Evolutionary conservation across 768 basidiomycete genomes (phyloP), one percentile per base, ranked within the genome.

Genomic region (Dendrothele bispora): DNA sequence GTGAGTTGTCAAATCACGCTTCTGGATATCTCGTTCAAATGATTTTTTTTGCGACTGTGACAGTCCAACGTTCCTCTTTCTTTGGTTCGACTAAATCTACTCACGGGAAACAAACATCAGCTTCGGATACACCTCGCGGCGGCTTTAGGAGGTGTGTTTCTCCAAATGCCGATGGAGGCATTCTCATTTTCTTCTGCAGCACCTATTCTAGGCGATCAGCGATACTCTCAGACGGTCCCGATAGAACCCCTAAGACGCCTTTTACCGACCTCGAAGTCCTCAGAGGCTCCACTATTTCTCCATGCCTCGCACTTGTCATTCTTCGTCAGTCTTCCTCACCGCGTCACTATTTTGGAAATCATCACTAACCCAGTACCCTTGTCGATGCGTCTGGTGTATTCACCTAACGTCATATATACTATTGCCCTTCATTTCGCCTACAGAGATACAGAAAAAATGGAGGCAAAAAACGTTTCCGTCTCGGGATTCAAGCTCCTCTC

Each of bases 81-180:
- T 2, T 70, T 88, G 41, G 61, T 88, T 32, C 72, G 71, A 30
- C 68, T 88, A 14, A 71, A 67, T 10, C 70, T 84, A 17, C 63
- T 77, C 41, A 86, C 86, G 14, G 86, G 84, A 3, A 61, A 78
- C 46, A 87, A 87, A 60, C 86, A 88, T 48, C 86, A 88, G 55
- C 74, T 88, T 26, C 77, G 86, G n/a, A 68, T 85, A 12, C 86
- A 88, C 50, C 59, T 82, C 26, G 75, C 84, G 1, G 68, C 75
- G 39, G 66, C 66, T 46, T 59, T 86, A 43, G 68, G 72, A 41
- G 64, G 84, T 80, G 48, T 11, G 68, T 55, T 14, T 30, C 30
- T 35, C 18, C 24, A 49, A 5, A 17, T 27, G 43, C 39, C 42
- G 29, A 29, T 12, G 48, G 8, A 32, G 4, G 39, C 18, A 27